phyloP scores from a whole-genome alignment of 2,329 filamentous ascomycete genomes.

The Fusarium multiceps region DNA sequence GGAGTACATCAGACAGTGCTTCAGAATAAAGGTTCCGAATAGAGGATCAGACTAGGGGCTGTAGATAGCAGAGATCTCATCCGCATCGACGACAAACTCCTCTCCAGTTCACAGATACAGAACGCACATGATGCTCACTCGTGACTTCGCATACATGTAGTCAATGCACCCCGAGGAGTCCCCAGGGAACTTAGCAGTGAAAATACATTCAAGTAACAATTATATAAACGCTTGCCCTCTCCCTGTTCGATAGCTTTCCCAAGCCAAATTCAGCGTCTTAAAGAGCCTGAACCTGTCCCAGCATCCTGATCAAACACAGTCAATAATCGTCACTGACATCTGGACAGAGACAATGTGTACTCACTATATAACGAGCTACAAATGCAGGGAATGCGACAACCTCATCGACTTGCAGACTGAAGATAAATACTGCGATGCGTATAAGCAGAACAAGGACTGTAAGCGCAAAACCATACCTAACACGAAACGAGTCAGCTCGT shows the following conservation, averaged over 20 bases:
- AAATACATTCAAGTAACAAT: neutral
- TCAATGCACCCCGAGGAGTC: neutral
- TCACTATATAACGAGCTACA: neutral
- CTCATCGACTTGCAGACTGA: neutral
- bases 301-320: neutral
- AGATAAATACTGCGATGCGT: neutral
- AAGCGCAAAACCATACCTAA: neutral
- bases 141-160: neutral
- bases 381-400: neutral
- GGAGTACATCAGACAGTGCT: too few species aligned
- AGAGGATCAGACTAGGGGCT: neutral
- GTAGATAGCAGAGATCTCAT: accelerated
- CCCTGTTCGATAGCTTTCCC: neutral
- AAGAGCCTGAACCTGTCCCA: neutral
- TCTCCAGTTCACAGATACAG: neutral
- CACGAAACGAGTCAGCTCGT: neutral
- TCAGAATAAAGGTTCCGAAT: neutral
- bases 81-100: neutral
- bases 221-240: neutral
- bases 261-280: neutral
- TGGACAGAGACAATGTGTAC: neutral
- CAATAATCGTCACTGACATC: neutral
- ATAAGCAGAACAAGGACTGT: neutral
- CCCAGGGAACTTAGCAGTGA: neutral
- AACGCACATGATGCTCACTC: neutral